Percentiles rank a stretch among this genome's conserved stretches.
These are phyloP conservation scores for Gaeumannomyces sp. DNA, from an alignment of 2,329 filamentous ascomycete species.

Conservation along the genomic window DNA sequence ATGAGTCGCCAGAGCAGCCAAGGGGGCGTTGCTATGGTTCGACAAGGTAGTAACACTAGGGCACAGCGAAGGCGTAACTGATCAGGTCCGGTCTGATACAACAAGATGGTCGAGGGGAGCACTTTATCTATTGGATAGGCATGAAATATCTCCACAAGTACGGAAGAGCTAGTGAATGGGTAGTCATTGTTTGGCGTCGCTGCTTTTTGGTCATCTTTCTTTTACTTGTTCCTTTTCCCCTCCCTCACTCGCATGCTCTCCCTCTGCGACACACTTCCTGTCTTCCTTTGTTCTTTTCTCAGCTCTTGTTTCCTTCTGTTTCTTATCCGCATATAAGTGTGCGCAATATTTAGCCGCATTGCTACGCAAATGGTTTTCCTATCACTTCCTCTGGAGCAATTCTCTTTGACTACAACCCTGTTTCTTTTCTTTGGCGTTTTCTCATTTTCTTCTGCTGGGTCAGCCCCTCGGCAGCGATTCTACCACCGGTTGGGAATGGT, in stretches of 20 bases:
- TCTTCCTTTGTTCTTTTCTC: neutral
- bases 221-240: neutral
- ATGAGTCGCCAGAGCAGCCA: conserved; percentile 53
- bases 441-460: neutral
- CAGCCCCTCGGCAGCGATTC: no score
- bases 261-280: neutral
- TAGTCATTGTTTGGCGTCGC: neutral
- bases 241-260: neutral
- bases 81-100: neutral
- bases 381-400: no score
- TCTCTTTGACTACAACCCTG: no score
- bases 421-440: neutral
- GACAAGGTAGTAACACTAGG: conserved; percentile 39
- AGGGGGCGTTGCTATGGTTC: conserved; percentile 51
- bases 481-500: neutral
- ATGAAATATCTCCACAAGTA: neutral
- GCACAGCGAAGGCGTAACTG: conserved; percentile 19
- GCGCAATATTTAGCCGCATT: no score
- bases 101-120: neutral
- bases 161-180: neutral
- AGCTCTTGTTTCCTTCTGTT: neutral
- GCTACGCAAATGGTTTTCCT: no score
- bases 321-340: neutral
- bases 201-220: neutral
- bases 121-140: neutral